These are phyloP conservation scores for Bipolaris gigantea DNA, from an alignment of 2,329 filamentous ascomycete genomes.

Conservation along the genomic window DNA sequence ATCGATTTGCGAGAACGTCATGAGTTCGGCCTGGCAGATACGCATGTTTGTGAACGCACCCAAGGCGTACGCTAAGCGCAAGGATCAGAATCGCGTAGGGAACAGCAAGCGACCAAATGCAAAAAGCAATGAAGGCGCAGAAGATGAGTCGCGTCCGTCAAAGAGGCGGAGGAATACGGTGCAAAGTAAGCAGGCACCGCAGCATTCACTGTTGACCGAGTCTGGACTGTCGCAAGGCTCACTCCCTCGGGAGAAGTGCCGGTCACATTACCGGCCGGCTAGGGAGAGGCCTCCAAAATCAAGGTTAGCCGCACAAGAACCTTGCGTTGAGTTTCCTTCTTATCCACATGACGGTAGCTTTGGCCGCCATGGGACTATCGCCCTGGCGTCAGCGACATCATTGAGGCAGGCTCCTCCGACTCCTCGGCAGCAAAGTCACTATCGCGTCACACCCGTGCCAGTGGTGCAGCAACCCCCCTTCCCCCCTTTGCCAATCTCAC, in stretches of 20 bases:
- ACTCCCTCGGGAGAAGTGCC: conserved; percentile 9
- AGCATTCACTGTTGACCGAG: conserved; percentile 11
- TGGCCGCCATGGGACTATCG: conserved; percentile 1
- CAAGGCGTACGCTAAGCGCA: conserved; percentile 37
- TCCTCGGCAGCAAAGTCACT: background rate
- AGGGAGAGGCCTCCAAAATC: background rate
- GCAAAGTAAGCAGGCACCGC: conserved; percentile 4
- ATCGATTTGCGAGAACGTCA: conserved; percentile 43
- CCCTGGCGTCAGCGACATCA: background rate
- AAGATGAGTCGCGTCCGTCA: conserved; percentile 1
- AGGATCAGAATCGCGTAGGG: conserved; percentile 38
- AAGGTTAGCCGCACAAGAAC: background rate
- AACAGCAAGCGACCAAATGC: conserved; percentile 40
- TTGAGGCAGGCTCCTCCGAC: background rate
- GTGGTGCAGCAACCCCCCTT: conserved; percentile 2
- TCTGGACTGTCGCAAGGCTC: conserved; percentile 6
- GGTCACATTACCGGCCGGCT: background rate
- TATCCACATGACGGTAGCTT: background rate
- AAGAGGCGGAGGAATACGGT: conserved; percentile 14
- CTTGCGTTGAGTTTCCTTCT: background rate
- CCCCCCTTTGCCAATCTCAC: conserved; percentile 9
- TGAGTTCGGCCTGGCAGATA: conserved; percentile 41
- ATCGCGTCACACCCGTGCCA: conserved; percentile 4
- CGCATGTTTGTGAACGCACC: conserved; percentile 45
- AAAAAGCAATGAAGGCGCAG: conserved; percentile 15